Percentiles rank a stretch among this genome's conserved stretches.
Conservation (phyloP, 2,329 filamentous ascomycete species). For the Botrytis elliptica region DNA sequence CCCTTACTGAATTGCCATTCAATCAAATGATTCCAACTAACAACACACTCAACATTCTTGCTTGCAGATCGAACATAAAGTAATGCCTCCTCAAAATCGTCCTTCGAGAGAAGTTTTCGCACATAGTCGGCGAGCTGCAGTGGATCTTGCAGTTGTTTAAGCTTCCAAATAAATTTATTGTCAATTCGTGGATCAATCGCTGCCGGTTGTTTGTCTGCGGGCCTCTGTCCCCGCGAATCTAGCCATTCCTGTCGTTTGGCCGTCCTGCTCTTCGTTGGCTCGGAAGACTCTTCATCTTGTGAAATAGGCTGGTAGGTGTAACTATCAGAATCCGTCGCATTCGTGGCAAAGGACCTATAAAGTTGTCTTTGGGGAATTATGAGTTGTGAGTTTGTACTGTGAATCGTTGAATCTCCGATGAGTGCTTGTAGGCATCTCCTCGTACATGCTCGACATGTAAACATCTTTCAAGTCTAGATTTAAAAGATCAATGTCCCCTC, state of each 20-base stretch:
- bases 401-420: slow-evolving; percentile 29
- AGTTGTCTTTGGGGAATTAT: slow-evolving; percentile 6
- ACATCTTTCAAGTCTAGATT: slow-evolving; percentile 27
- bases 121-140: slow-evolving; percentile 70
- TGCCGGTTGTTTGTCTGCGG: slow-evolving; percentile 19
- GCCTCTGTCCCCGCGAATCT: slow-evolving; percentile 30
- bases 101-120: slow-evolving; percentile 55
- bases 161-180: slow-evolving; percentile 28
- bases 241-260: slow-evolving; percentile 28
- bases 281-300: not conserved
- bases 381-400: slow-evolving; percentile 20
- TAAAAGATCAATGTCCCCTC: not conserved
- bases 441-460: slow-evolving; percentile 36
- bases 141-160: slow-evolving; percentile 54
- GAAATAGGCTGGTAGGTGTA: slow-evolving; percentile 6
- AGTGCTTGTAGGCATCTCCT: slow-evolving; percentile 34
- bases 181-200: slow-evolving; percentile 3
- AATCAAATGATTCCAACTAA: slow-evolving; percentile 88
- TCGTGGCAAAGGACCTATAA: slow-evolving; percentile 6
- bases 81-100: slow-evolving; percentile 64
- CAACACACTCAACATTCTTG: slow-evolving; percentile 60
- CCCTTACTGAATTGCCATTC: slow-evolving; percentile 64
- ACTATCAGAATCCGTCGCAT: slow-evolving; percentile 8
- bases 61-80: slow-evolving; percentile 69
- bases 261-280: slow-evolving; percentile 6